These are phyloP conservation scores for Malania oleifera DNA, from an alignment of 164 flowering plant genomes.

Conservation along the genomic window DNA sequence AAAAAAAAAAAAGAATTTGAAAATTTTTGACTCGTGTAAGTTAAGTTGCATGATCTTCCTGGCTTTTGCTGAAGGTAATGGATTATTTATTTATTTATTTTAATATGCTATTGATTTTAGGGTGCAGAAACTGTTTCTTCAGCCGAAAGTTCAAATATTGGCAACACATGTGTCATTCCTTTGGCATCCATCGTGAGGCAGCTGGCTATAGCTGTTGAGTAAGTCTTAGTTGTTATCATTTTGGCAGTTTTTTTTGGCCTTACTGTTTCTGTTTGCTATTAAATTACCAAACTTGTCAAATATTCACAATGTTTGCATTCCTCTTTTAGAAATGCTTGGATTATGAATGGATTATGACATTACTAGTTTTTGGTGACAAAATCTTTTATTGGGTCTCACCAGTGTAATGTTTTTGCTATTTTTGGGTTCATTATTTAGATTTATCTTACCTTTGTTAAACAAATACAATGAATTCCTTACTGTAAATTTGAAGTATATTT, in stretches of 20 bases:
- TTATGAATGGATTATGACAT: not conserved
- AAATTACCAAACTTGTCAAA: too few species aligned
- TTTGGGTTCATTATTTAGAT: too few species aligned
- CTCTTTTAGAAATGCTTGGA: too few species aligned
- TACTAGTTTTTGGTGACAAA: not conserved
- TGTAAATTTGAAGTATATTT: not conserved
- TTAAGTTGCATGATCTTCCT: too few species aligned
- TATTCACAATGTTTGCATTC: not conserved
- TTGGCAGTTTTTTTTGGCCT: conserved; percentile 6
- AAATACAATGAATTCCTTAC: not conserved
- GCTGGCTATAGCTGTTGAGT: conserved; percentile 73
- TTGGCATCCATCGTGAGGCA: conserved; percentile 58
- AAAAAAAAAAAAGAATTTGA: too few species aligned
- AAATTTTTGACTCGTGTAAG: too few species aligned
- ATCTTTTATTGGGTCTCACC: not conserved
- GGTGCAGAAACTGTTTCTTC: conserved; percentile 27
- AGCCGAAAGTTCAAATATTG: conserved; percentile 27
- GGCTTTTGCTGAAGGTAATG: conserved; percentile 20
- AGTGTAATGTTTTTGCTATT: too few species aligned
- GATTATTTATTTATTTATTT: not conserved
- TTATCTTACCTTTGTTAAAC: too few species aligned
- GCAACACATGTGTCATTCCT: conserved; percentile 40
- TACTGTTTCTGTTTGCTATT: not conserved
- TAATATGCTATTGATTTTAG: conserved; percentile 27
- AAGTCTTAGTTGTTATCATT: conserved; percentile 26